Conservation (phyloP, 139 green algal species). For the Mesotaenium endlicherianum region DNA sequence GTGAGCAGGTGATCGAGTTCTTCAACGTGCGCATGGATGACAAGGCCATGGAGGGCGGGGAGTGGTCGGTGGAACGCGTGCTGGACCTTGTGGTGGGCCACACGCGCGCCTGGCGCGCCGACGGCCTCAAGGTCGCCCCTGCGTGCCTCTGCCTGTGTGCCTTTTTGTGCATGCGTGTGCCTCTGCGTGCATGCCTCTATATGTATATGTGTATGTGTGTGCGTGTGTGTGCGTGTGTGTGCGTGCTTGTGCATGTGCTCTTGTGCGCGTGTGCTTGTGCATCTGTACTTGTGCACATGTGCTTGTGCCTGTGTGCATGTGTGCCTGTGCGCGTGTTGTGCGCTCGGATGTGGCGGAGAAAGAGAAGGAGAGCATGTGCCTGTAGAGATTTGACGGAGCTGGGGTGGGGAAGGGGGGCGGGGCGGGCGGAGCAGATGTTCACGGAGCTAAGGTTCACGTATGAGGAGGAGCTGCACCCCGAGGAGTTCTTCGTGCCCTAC, state of each 20-base stretch:
- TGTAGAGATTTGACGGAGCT: too few species aligned
- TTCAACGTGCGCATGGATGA: slow-evolving; percentile 56
- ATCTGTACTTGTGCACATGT: neutral
- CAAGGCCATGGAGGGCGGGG: neutral
- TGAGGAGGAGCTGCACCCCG: slow-evolving; percentile 65
- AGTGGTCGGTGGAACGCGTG: slow-evolving; percentile 49
- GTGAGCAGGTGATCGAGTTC: slow-evolving; percentile 48
- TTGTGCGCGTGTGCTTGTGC: neutral
- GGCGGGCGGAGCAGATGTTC: slow-evolving; percentile 37
- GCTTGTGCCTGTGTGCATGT: neutral
- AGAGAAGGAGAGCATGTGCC: too few species aligned
- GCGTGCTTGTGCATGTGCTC: neutral
- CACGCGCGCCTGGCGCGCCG: slow-evolving; percentile 42
- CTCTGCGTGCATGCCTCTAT: neutral
- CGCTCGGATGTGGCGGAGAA: too few species aligned
- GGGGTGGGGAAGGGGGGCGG: too few species aligned
- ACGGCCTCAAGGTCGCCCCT: slow-evolving; percentile 49
- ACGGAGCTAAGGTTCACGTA: slow-evolving; percentile 66
- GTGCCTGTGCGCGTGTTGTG: neutral
- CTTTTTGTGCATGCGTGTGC: neutral
- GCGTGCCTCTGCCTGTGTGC: too few species aligned
- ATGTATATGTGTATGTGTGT: neutral
- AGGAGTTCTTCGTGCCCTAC: slow-evolving; percentile 77
- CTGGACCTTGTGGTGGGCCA: slow-evolving; percentile 51
- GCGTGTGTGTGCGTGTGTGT: neutral